phyloP scores from a whole-genome alignment of 148 eudicot species.

The Chenopodium album region DNA sequence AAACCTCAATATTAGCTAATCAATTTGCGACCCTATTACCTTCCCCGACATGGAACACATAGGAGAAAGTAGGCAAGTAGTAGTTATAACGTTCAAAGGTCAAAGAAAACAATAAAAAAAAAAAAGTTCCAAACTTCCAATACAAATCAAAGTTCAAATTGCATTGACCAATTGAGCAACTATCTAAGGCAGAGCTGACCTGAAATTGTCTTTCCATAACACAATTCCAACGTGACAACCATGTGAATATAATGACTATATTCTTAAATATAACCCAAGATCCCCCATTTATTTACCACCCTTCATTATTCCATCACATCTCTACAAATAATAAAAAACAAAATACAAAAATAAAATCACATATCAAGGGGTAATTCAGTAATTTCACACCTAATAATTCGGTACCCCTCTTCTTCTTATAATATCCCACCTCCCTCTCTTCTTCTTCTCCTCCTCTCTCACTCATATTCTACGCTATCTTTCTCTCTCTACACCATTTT shows the following conservation, averaged over 20 bases:
- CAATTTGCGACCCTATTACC: too few species aligned
- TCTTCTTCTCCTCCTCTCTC: not conserved
- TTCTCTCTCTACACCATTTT: not conserved
- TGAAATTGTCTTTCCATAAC: not conserved
- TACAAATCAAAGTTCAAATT: not conserved
- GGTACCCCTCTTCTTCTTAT: constrained; percentile 2
- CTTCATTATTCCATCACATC: too few species aligned
- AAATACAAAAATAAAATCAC: not conserved
- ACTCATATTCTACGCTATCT: constrained; percentile 31
- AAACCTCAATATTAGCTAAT: too few species aligned
- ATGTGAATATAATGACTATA: not conserved
- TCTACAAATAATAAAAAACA: too few species aligned
- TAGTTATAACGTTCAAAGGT: not conserved
- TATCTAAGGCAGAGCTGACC: not conserved
- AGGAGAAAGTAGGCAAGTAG: too few species aligned
- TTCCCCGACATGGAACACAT: too few species aligned
- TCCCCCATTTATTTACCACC: too few species aligned
- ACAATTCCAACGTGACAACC: not conserved
- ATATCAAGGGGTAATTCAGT: constrained; percentile 5
- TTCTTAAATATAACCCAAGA: not conserved
- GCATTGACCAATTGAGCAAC: constrained; percentile 14
- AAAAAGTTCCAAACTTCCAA: not conserved
- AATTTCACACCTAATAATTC: not conserved
- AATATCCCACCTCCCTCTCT: constrained; percentile 1
- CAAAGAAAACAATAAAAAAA: not conserved